Base-by-base conservation (phyloP, 2,329 filamentous ascomycete species). In the Trichoderma semiorbis region DNA sequence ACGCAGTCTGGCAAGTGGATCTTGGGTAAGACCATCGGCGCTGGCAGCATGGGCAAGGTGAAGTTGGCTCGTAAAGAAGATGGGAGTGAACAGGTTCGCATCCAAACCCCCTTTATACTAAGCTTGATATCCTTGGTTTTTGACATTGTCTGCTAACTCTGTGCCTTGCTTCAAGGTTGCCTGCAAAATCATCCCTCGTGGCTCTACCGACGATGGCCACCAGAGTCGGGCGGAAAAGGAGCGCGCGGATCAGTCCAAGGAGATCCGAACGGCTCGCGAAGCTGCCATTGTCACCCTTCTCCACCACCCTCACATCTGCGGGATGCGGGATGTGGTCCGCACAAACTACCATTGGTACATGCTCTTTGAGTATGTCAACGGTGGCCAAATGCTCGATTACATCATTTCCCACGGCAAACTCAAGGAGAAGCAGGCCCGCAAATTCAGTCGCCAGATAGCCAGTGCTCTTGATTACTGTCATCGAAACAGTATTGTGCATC, bases 341-440 rank as follows among this genome's bases (percentile, higher is more conserved):
- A 98, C 96, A 65, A 95, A 96, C 78, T 96, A 98, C 80, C 96
- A 99, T 82, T 99, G 96, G 96, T 99, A 99, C 83, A 99, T 99
- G 96, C 90, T 99, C 66, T 99, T 97, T 79, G 96, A 99, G 84
- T 98, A 96, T 81, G 96, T 99, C 82, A 98, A 99, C 79, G 96
- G 96, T 62, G 96, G 96, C 21, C 96, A 99, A 83, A 98, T 99
- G 96, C 90, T 99, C 73, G 96, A 99, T 84, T 99, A 98, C 83
- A 99, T 99, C 81, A 99, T 99, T 79, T 98, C 95, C 4, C 96
- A 99, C 79, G 96, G 95, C 72, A 93, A 97, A 78, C 86, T 99
- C 74, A 98, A 98, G 86, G 96, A 99, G 84, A 98, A 98, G 83
- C 95, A 97, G 82, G 96, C 96, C 10, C 91, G 96, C 78, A 98